A percentile compares a stretch with the other conserved stretches of the same genome.
These are phyloP conservation scores for Alloteropsis semialata DNA, from an alignment of 176 grass and related monocot genomes.

Conservation along the genomic window DNA sequence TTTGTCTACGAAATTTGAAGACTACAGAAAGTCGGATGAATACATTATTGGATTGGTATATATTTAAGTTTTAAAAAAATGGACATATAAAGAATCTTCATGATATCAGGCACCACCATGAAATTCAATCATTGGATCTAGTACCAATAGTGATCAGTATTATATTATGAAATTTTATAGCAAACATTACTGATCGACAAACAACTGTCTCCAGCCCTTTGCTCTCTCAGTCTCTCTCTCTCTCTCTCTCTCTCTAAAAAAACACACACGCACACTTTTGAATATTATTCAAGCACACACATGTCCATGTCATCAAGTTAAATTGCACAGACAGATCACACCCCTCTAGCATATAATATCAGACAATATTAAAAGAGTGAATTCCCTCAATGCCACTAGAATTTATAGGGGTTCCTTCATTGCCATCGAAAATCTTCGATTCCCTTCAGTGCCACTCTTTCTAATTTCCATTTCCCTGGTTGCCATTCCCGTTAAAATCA, in stretches of 20 bases:
- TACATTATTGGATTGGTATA: background rate
- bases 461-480: too few relatives aligned
- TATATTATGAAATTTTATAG: background rate
- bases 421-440: too few relatives aligned
- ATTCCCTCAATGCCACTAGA: too few relatives aligned
- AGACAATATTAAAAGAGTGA: too few relatives aligned
- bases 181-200: background rate
- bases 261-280: background rate
- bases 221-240: background rate
- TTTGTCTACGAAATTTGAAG: background rate
- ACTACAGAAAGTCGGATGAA: background rate
- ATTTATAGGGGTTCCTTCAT: too few relatives aligned
- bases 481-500: too few relatives aligned
- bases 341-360: conserved; percentile 8
- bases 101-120: background rate
- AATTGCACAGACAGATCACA: background rate
- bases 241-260: background rate
- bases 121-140: conserved; percentile 25
- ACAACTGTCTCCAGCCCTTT: background rate
- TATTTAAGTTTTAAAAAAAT: background rate
- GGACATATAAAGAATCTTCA: background rate
- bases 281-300: conserved; percentile 23
- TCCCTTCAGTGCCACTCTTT: too few relatives aligned
- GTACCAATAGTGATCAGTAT: background rate
- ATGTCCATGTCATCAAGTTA: conserved; percentile 32